A percentile compares a stretch with the other conserved stretches of the same genome.
Evolutionary conservation across 345 rosid species (phyloP).

Genomic region (Pelargonium nanum): DNA sequence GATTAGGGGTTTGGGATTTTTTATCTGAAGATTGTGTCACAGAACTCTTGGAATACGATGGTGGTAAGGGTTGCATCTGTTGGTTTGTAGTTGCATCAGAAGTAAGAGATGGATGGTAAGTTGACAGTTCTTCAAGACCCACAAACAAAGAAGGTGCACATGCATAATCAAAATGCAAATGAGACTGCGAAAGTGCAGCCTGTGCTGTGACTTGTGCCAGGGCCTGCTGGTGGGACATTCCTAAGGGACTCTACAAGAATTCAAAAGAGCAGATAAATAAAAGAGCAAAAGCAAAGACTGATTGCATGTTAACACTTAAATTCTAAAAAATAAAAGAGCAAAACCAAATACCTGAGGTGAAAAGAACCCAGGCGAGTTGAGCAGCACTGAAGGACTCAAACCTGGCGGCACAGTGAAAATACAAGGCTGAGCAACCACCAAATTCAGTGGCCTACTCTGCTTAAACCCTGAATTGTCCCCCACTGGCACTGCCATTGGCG

Average conservation of each 20-base stretch:
- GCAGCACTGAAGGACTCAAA: constrained; percentile 81
- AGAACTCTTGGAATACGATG: constrained; percentile 30
- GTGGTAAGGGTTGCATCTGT: constrained; percentile 31
- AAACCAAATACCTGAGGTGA: constrained; percentile 4
- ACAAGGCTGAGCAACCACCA: constrained; percentile 42
- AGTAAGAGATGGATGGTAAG: constrained; percentile 21
- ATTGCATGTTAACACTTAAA: neutral
- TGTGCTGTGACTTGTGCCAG: constrained; percentile 75
- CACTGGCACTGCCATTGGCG: constrained; percentile 41
- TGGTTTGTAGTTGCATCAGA: constrained; percentile 29
- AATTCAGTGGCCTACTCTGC: constrained; percentile 36
- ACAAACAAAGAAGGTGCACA: constrained; percentile 19
- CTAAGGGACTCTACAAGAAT: constrained; percentile 59
- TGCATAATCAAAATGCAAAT: constrained; percentile 28
- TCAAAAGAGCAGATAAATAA: constrained; percentile 14
- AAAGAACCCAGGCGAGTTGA: constrained; percentile 70
- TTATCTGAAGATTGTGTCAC: constrained; percentile 32
- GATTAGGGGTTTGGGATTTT: constrained; percentile 33
- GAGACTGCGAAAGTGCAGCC: constrained; percentile 45
- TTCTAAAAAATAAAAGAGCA: neutral
- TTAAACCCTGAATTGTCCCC: constrained; percentile 36
- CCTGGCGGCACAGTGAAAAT: constrained; percentile 76
- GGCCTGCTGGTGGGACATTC: constrained; percentile 77
- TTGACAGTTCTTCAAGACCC: constrained; percentile 20
- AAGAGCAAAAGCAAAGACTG: neutral